Base-by-base conservation (phyloP, 768 basidiomycete species). In the Kwoniella sp. region DNA sequence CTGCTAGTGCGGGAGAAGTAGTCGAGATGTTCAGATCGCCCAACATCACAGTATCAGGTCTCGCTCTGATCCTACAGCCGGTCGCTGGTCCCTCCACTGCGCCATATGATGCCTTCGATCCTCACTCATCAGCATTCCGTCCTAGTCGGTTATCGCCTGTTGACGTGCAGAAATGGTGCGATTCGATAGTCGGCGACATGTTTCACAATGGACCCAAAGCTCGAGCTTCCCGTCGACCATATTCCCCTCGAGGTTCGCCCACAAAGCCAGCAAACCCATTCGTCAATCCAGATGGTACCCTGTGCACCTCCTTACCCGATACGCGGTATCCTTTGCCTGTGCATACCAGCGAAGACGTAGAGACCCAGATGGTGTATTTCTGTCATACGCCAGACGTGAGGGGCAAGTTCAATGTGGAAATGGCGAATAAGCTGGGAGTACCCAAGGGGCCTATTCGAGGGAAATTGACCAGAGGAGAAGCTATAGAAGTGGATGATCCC, bases 381-480 rank as follows among this genome's bases (percentile, higher is more conserved):
- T 68, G 69, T 46, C 72, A 77, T 65, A 85, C 84, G 0, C 83
- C 85, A 0, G 67, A 68, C 13, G 74, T 82, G 7, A 78, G 84
- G 22, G 86, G 86, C 0, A 91, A 90, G 77, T 95, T 97, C 73
- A 84, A 92, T 64, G 86, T 79, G 0, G 77, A 81, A 65, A 86
- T 85, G 66, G 90, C 92, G 0, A 72, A 82, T 9, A 84, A 81
- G 48, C 82, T 92, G 1, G 87, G 88, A 5, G 80, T 97, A 1
- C 84, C 85, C 2, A 72, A 73, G 15, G 89, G 90, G 0, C 84
- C 84, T 5, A 60, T 86, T 10, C 83, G 90, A n/a, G 84, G 82
- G 0, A 80, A 77, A 56, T 80, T 95, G n/a, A 84, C 86, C 3
- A 84, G 78, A 55, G 92, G 93, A 9, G 82, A 88, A 73, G 77